phyloP scores from a whole-genome alignment of 164 flowering plant genomes.

The Annona cherimola region DNA sequence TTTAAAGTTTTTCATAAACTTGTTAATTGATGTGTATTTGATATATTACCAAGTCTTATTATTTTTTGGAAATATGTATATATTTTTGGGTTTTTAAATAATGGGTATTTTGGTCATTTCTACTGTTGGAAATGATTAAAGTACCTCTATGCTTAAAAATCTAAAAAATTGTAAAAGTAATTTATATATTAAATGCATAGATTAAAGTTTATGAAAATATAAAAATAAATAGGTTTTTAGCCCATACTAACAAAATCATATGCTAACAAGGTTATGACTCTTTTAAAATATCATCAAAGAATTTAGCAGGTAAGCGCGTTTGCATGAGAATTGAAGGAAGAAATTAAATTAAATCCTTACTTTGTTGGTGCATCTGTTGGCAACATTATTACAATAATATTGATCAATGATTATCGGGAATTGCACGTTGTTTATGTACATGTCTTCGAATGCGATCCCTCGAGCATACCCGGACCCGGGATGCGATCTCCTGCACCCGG shows the following conservation, averaged over 20 bases:
- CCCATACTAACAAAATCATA: not conserved
- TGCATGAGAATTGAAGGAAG: not conserved
- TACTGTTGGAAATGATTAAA: too few species aligned
- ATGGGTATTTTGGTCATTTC: too few species aligned
- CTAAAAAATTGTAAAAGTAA: not conserved
- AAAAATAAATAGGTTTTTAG: too few species aligned
- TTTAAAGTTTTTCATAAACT: too few species aligned
- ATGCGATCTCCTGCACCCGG: too few species aligned
- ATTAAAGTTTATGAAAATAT: not conserved
- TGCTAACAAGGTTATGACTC: not conserved
- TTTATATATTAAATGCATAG: not conserved
- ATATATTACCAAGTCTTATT: too few species aligned
- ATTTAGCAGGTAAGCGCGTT: too few species aligned
- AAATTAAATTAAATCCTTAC: not conserved
- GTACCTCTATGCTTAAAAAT: too few species aligned
- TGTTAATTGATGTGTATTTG: too few species aligned
- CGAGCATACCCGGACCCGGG: conserved; percentile 45
- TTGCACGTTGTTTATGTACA: conserved; percentile 23
- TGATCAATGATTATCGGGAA: conserved; percentile 61
- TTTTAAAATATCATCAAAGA: too few species aligned
- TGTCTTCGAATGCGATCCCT: conserved; percentile 27
- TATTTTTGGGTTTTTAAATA: too few species aligned
- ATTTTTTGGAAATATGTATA: too few species aligned
- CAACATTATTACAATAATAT: conserved; percentile 29
- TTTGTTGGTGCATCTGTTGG: not conserved